Evolutionary conservation across 495 filamentous ascomycete genomes (phyloP).

Genomic region (Oleoguttula mirabilis): DNA sequence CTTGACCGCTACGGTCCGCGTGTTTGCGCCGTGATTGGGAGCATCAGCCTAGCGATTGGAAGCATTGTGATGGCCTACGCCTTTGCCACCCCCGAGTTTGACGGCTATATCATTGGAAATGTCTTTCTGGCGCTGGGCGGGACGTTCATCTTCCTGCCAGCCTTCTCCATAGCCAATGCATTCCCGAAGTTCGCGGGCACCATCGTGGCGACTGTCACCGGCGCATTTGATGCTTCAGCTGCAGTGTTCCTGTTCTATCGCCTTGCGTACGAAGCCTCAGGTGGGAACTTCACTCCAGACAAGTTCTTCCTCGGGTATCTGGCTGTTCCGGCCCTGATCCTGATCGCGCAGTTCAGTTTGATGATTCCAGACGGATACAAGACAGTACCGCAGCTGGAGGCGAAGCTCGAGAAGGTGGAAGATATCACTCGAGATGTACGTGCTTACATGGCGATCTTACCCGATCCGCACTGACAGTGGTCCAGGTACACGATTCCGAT

Average conservation of each 20-base stretch:
- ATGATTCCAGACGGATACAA: conserved; percentile 80
- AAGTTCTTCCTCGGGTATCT: conserved; percentile 72
- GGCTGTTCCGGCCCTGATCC: conserved; percentile 58
- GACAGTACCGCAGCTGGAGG: conserved; percentile 71
- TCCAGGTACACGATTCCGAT: conserved; percentile 35
- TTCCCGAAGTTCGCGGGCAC: conserved; percentile 73
- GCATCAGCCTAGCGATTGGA: conserved; percentile 53
- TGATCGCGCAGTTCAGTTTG: conserved; percentile 54
- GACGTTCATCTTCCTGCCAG: conserved; percentile 81
- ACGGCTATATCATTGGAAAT: conserved; percentile 69
- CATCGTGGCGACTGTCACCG: conserved; percentile 73
- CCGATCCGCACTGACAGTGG: conserved; percentile 8
- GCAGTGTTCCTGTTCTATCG: conserved; percentile 76
- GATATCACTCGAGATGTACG: conserved; percentile 29
- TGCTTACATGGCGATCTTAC: background rate
- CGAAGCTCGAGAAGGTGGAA: conserved; percentile 58
- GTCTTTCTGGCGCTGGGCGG: conserved; percentile 73
- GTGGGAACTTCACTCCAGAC: conserved; percentile 48
- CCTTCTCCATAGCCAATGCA: conserved; percentile 81
- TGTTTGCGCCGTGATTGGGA: conserved; percentile 62
- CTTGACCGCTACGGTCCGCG: conserved; percentile 74
- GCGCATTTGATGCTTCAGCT: conserved; percentile 80
- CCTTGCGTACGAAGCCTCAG: conserved; percentile 53
- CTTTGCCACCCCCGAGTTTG: conserved; percentile 43
- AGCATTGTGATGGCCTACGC: conserved; percentile 61